A percentile compares a stretch with the other conserved stretches of the same genome.
These are phyloP conservation scores for Jamesozyma gamospora DNA, from an alignment of 805 yeast species.

Conservation along the genomic window DNA sequence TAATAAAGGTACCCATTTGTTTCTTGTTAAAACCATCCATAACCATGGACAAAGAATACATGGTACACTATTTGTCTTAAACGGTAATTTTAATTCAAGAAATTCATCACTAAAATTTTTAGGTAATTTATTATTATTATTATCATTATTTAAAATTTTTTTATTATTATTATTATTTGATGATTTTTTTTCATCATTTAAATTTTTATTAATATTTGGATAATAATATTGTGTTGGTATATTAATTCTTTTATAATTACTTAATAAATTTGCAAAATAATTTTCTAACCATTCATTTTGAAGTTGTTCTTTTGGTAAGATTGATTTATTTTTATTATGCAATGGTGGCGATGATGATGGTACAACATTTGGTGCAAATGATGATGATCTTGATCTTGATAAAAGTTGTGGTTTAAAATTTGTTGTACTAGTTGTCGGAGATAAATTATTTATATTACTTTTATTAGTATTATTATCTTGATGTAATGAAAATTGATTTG, in stretches of 20 bases:
- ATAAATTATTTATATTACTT: background rate
- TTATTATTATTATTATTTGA: background rate
- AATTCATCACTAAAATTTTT: slow-evolving; percentile 14
- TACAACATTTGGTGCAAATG: background rate
- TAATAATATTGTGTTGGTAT: slow-evolving; percentile 19
- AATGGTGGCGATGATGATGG: background rate
- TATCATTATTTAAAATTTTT: background rate
- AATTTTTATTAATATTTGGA: slow-evolving; percentile 2
- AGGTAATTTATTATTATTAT: background rate
- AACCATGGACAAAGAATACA: slow-evolving; percentile 22
- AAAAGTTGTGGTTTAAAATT: too few species aligned
- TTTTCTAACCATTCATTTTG: slow-evolving; percentile 23
- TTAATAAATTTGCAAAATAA: slow-evolving; percentile 14
- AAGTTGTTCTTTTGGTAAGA: background rate
- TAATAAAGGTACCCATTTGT: slow-evolving; percentile 22
- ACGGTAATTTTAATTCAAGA: slow-evolving; percentile 20
- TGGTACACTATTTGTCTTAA: slow-evolving; percentile 19
- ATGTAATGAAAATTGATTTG: too few species aligned
- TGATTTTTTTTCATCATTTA: background rate
- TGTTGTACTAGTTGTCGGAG: background rate
- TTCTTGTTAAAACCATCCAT: slow-evolving; percentile 18
- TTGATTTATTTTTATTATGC: too few species aligned
- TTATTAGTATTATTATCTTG: too few species aligned
- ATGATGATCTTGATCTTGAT: background rate
- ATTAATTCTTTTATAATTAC: slow-evolving; percentile 18